phyloP scores from a whole-genome alignment of 805 yeast species.

The Ogataea trehalophila region DNA sequence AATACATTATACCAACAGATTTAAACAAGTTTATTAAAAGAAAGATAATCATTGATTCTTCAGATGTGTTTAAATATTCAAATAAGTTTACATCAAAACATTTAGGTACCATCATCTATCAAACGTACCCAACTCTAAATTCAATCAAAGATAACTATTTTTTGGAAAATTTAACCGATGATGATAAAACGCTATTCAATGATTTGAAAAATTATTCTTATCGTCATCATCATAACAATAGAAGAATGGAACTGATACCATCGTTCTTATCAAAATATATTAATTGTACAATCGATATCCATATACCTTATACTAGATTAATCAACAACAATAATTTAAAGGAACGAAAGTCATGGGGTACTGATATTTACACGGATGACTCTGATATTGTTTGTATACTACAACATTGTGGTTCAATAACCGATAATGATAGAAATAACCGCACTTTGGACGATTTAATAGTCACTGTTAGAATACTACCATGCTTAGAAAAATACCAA shows the following conservation, averaged over 20 bases:
- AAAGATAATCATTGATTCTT: slow-evolving; percentile 30
- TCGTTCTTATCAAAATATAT: slow-evolving; percentile 32
- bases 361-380: slow-evolving; percentile 91
- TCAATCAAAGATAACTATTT: slow-evolving; percentile 22
- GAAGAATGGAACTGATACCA: slow-evolving; percentile 30
- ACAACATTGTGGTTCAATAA: slow-evolving; percentile 67
- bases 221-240: slow-evolving; percentile 15
- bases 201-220: background rate
- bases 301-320: slow-evolving; percentile 44
- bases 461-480: slow-evolving; percentile 60
- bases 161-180: slow-evolving; percentile 15
- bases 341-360: slow-evolving; percentile 77
- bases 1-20: background rate
- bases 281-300: slow-evolving; percentile 48
- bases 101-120: slow-evolving; percentile 56
- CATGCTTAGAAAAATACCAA: slow-evolving; percentile 56
- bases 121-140: slow-evolving; percentile 47
- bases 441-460: slow-evolving; percentile 41
- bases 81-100: slow-evolving; percentile 38
- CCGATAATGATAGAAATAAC: too few relatives aligned
- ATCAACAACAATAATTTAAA: slow-evolving; percentile 37
- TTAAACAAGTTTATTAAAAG: slow-evolving; percentile 3
- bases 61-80: slow-evolving; percentile 37
- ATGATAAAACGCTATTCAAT: slow-evolving; percentile 8
- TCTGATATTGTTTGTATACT: slow-evolving; percentile 75